Conservation (phyloP, 2,329 filamentous ascomycete species). For the Aspergillus sp. region DNA sequence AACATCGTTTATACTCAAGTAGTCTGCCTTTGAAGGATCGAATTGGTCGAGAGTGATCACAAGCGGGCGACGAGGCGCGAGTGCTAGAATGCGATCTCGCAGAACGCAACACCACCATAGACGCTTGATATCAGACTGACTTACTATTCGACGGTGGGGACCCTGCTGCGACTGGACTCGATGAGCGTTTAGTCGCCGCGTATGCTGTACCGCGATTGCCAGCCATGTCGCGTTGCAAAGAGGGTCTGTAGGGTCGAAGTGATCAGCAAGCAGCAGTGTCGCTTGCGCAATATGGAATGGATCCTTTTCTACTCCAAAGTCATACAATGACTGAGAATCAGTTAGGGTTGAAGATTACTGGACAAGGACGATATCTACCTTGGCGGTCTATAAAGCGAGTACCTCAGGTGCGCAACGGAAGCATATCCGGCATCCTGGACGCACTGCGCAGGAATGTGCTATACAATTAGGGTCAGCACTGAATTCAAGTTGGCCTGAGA, state of each 20-base stretch:
- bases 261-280: not conserved
- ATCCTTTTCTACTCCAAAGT: not conserved
- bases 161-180: not conserved
- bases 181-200: not conserved
- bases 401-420: not conserved
- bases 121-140: not conserved
- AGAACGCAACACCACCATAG: constrained; percentile 1
- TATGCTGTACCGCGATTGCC: not conserved
- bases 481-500: no score
- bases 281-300: not conserved
- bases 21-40: not conserved
- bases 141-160: no score
- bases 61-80: not conserved
- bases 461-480: not conserved
- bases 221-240: not conserved
- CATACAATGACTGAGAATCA: not conserved
- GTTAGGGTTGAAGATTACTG: not conserved
- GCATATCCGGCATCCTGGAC: not conserved
- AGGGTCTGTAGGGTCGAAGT: not conserved
- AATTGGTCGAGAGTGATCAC: not conserved
- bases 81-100: not conserved
- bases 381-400: not conserved
- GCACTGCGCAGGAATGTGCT: not conserved
- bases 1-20: not conserved
- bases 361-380: not conserved